Evolutionary conservation across 805 yeast species (phyloP).

Genomic region (Tetrapisispora namnaoensis): DNA sequence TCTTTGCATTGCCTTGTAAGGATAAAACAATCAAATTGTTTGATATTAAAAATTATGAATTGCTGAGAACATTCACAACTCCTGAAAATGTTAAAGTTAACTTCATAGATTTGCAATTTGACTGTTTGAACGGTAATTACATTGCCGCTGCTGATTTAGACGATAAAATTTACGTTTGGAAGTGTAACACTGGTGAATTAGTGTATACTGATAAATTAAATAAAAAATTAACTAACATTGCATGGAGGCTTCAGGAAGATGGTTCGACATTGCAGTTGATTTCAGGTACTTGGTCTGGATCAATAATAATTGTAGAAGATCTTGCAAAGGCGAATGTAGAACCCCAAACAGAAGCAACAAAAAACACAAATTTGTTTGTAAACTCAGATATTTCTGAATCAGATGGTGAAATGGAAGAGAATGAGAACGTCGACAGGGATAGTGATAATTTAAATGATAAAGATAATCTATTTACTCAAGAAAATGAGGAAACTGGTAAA

Average conservation of each 20-base stretch:
- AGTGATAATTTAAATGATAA: constrained; percentile 7
- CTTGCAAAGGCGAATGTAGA: constrained; percentile 10
- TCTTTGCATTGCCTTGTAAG: constrained; percentile 57
- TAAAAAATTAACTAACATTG: constrained; percentile 23
- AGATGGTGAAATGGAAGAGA: constrained; percentile 12
- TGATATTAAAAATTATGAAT: constrained; percentile 20
- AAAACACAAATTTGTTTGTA: constrained; percentile 19
- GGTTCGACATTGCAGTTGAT: constrained; percentile 20
- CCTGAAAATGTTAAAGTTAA: constrained; percentile 12
- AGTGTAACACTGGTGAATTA: constrained; percentile 32
- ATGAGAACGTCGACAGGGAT: constrained; percentile 22
- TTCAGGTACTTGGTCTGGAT: constrained; percentile 33
- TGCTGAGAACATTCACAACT: constrained; percentile 17
- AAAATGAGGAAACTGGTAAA: constrained; percentile 15
- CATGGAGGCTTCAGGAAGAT: constrained; percentile 28
- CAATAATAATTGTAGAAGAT: constrained; percentile 28
- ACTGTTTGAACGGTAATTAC: constrained; percentile 45
- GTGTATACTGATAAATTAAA: constrained; percentile 25
- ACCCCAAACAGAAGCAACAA: constrained; percentile 5
- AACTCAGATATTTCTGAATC: constrained; percentile 21
- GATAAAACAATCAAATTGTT: constrained; percentile 39
- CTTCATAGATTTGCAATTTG: constrained; percentile 47
- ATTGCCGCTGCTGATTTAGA: constrained; percentile 52
- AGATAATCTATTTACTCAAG: constrained; percentile 20
- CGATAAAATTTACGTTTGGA: constrained; percentile 47